phyloP scores from a whole-genome alignment of 2,329 filamentous ascomycete genomes.

The Calonectria honghensis region DNA sequence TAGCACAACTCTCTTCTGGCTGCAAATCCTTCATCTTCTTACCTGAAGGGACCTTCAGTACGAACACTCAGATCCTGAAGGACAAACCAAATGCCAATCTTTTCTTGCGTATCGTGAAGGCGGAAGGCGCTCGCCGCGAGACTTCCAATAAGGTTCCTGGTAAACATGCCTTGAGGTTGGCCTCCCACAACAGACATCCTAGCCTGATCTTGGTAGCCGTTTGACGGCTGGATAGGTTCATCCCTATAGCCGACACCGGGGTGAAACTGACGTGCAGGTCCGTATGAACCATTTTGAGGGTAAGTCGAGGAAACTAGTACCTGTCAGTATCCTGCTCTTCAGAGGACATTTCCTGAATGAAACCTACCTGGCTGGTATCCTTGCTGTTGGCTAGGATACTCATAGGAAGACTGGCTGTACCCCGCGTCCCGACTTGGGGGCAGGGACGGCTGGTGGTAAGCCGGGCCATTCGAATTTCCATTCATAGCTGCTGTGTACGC shows the following conservation, averaged over 20 bases:
- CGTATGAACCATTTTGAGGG: constrained; percentile 58
- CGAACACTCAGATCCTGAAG: constrained; percentile 95
- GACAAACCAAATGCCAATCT: constrained; percentile 96
- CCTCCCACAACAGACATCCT: constrained; percentile 63
- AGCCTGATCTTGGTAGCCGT: constrained; percentile 56
- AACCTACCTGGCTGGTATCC: constrained; percentile 59
- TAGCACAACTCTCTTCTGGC: constrained; percentile 35
- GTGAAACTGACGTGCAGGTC: constrained; percentile 62
- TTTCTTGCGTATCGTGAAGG: constrained; percentile 85
- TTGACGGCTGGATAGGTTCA: constrained; percentile 56
- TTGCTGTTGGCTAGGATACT: constrained; percentile 56
- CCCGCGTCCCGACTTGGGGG: constrained; percentile 62
- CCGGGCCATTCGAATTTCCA: constrained; percentile 54
- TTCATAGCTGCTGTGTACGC: constrained; percentile 76
- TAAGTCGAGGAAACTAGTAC: constrained; percentile 54
- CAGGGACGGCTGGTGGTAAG: constrained; percentile 61
- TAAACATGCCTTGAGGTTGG: constrained; percentile 89
- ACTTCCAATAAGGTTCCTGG: constrained; percentile 94
- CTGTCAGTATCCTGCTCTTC: constrained; percentile 22
- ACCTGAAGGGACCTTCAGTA: constrained; percentile 94
- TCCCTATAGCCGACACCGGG: constrained; percentile 58
- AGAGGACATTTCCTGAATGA: background rate
- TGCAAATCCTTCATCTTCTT: constrained; percentile 51
- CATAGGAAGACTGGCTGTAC: constrained; percentile 58
- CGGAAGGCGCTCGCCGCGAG: constrained; percentile 91